phyloP scores from a whole-genome alignment of 192 early-diverging fungal species.

The Backusella psychrophila region DNA sequence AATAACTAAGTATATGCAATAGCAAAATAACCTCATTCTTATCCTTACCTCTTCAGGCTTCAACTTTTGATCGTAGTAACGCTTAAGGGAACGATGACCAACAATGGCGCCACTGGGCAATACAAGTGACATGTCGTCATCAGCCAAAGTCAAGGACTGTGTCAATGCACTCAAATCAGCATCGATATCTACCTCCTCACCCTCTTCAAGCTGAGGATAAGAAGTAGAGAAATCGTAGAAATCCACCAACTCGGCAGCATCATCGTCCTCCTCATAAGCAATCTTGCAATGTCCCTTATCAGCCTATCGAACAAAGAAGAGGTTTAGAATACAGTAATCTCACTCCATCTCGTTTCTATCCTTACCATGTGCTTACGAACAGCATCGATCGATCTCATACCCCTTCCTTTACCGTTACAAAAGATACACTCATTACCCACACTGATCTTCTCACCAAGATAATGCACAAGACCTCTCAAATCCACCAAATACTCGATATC shows the following conservation, averaged over 20 bases:
- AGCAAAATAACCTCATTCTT: not conserved
- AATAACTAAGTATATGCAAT: not conserved
- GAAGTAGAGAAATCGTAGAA: constrained; percentile 95
- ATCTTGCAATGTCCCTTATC: constrained; percentile 97
- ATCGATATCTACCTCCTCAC: constrained; percentile 45
- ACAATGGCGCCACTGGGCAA: constrained; percentile 81
- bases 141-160: constrained; percentile 49
- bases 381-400: constrained; percentile 82
- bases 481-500: constrained; percentile 94
- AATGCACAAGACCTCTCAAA: constrained; percentile 83
- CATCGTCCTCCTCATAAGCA: constrained; percentile 90
- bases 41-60: constrained; percentile 54
- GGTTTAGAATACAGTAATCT: not conserved
- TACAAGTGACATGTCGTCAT: constrained; percentile 84
- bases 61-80: constrained; percentile 87
- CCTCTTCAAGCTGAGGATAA: constrained; percentile 60
- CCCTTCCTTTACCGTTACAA: constrained; percentile 90
- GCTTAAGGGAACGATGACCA: constrained; percentile 77
- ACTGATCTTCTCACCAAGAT: constrained; percentile 92
- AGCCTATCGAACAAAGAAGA: constrained; percentile 33
- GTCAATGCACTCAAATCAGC: constrained; percentile 37
- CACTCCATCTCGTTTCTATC: not conserved
- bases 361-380: constrained; percentile 91
- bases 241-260: constrained; percentile 88
- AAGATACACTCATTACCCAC: constrained; percentile 95